A percentile compares a stretch with the other conserved stretches of the same genome.
Conservation (phyloP, 352 stramenopile species). For the Phytopythium mirpurense region DNA sequence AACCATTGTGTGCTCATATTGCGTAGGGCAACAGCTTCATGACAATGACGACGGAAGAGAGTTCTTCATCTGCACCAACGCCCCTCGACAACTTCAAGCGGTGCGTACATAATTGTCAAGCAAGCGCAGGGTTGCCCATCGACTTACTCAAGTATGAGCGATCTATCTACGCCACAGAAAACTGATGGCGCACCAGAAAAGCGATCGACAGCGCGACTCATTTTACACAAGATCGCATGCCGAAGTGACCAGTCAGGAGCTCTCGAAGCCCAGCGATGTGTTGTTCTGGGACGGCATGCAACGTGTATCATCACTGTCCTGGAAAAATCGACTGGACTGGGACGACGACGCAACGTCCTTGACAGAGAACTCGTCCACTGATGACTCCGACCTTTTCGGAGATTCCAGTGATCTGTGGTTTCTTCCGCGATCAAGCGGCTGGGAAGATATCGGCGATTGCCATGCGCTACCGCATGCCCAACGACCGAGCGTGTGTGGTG, state of each 20-base stretch:
- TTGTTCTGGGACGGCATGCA: slow-evolving; percentile 32
- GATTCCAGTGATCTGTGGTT: slow-evolving; percentile 24
- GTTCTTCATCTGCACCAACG: neutral
- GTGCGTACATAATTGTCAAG: neutral
- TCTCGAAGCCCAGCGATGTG: slow-evolving; percentile 11
- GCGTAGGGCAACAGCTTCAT: slow-evolving; percentile 5
- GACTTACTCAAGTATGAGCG: neutral
- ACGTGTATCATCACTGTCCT: slow-evolving; percentile 10
- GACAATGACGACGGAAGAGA: neutral
- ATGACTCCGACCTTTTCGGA: slow-evolving; percentile 17
- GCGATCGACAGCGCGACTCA: neutral
- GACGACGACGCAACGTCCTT: slow-evolving; percentile 16
- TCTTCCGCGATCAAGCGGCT: slow-evolving; percentile 22
- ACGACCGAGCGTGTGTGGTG: slow-evolving; percentile 9
- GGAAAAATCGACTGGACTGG: slow-evolving; percentile 13
- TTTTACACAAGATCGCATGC: neutral
- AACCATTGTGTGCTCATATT: neutral
- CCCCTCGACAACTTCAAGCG: neutral
- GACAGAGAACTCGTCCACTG: slow-evolving; percentile 30
- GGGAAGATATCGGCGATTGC: slow-evolving; percentile 39
- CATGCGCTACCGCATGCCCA: slow-evolving; percentile 14
- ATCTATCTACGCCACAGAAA: neutral
- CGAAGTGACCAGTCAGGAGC: neutral
- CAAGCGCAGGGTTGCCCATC: neutral
- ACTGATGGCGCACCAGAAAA: neutral